phyloP scores from a whole-genome alignment of 169 alveolate genomes.

The Cryptosporidium ryanae region DNA sequence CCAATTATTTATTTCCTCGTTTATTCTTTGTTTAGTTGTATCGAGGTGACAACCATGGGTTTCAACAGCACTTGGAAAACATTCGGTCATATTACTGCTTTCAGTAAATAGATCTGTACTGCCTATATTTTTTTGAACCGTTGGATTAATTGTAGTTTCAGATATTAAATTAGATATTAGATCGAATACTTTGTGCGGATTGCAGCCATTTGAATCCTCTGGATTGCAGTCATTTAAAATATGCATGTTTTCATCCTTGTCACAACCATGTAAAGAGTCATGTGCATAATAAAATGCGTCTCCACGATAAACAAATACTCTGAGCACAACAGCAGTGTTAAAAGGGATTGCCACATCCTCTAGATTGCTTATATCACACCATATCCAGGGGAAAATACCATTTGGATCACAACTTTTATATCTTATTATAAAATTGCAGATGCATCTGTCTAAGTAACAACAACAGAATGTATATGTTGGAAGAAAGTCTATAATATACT shows the following conservation, averaged over 20 bases:
- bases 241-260: background rate
- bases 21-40: conserved; percentile 16
- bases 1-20: conserved; percentile 80
- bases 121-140: background rate
- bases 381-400: conserved; percentile 60
- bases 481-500: conserved; percentile 29
- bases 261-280: background rate
- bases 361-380: conserved; percentile 36
- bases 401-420: conserved; percentile 47
- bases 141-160: background rate
- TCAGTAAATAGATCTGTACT: background rate
- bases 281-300: background rate
- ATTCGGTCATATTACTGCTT: background rate
- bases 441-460: conserved; percentile 23
- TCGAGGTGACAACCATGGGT: too few species aligned
- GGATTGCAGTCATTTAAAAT: background rate
- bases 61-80: background rate
- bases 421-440: conserved; percentile 40
- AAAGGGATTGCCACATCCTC: conserved; percentile 29
- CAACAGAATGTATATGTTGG: conserved; percentile 62
- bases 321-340: conserved; percentile 19
- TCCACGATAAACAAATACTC: conserved; percentile 30
- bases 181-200: background rate
- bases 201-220: background rate
- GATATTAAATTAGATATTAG: background rate